Percentiles rank a stretch among this genome's conserved stretches.
Conservation (phyloP, 108 stramenopile species). For the Skeletonema marinoi region DNA sequence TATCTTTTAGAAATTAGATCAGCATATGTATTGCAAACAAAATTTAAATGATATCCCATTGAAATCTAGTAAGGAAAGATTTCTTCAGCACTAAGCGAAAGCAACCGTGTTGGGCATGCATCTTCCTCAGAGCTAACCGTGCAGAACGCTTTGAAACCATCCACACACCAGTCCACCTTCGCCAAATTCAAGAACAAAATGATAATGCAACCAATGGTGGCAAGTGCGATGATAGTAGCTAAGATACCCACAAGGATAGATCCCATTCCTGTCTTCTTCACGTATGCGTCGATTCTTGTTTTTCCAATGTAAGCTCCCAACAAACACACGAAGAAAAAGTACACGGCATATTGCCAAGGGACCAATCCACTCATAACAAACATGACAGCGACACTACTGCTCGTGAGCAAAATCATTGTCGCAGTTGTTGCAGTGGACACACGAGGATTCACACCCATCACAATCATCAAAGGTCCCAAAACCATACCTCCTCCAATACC, state of each 20-base stretch:
- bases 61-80: conserved; percentile 31
- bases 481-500: conserved; percentile 88
- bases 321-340: conserved; percentile 67
- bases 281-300: conserved; percentile 63
- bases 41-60: neutral
- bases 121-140: conserved; percentile 23
- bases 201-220: conserved; percentile 60
- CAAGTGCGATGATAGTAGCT: conserved; percentile 66
- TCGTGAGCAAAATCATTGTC: conserved; percentile 76
- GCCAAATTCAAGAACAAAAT: conserved; percentile 57
- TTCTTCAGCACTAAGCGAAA: conserved; percentile 10
- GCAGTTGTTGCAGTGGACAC: conserved; percentile 76
- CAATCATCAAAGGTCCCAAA: conserved; percentile 70
- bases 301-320: conserved; percentile 70
- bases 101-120: conserved; percentile 9
- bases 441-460: conserved; percentile 71
- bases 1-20: neutral
- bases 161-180: conserved; percentile 58
- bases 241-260: conserved; percentile 58
- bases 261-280: conserved; percentile 66
- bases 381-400: conserved; percentile 68
- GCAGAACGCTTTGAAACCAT: conserved; percentile 67
- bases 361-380: conserved; percentile 69
- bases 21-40: neutral
- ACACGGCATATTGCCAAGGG: conserved; percentile 66